Conservation (phyloP, 495 filamentous ascomycete species). For the Penicilliopsis zonata region DNA sequence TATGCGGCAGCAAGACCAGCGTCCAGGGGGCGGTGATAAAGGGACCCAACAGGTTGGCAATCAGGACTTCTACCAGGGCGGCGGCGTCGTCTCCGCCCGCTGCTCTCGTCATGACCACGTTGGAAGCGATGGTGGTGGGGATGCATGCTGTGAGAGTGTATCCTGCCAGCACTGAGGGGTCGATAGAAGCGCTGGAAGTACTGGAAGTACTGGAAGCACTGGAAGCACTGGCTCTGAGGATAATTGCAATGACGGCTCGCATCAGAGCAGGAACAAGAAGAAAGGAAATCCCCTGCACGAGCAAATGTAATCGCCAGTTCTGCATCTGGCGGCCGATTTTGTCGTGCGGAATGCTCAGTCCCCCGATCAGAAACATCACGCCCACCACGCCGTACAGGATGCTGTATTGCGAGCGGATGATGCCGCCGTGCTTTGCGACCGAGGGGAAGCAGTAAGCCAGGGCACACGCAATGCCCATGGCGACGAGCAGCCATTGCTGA, state of each 20-base stretch:
- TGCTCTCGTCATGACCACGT: constrained; percentile 44
- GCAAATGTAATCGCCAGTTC: constrained; percentile 40
- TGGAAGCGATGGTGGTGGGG: constrained; percentile 46
- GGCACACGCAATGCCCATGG: constrained; percentile 36
- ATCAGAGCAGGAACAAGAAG: constrained; percentile 36
- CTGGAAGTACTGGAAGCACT: constrained; percentile 35
- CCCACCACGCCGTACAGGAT: constrained; percentile 41
- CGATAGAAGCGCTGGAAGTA: constrained; percentile 26
- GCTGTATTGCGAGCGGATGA: constrained; percentile 40
- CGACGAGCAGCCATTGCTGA: constrained; percentile 45
- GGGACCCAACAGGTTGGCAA: constrained; percentile 41
- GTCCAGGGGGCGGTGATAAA: constrained; percentile 41
- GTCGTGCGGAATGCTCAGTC: constrained; percentile 38
- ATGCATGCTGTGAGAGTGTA: constrained; percentile 44
- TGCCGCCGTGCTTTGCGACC: constrained; percentile 39
- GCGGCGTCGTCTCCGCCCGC: constrained; percentile 44
- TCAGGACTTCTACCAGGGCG: constrained; percentile 39
- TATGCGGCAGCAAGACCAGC: constrained; percentile 32
- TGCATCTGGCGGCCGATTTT: constrained; percentile 36
- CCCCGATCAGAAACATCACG: constrained; percentile 42
- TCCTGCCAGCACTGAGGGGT: constrained; percentile 38
- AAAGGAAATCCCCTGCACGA: constrained; percentile 40
- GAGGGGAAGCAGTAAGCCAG: constrained; percentile 42
- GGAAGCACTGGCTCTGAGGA: constrained; percentile 37
- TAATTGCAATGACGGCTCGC: constrained; percentile 31